These are phyloP conservation scores for Sporobolomyces phaffii DNA, from an alignment of 768 basidiomycete species.

Conservation along the genomic window DNA sequence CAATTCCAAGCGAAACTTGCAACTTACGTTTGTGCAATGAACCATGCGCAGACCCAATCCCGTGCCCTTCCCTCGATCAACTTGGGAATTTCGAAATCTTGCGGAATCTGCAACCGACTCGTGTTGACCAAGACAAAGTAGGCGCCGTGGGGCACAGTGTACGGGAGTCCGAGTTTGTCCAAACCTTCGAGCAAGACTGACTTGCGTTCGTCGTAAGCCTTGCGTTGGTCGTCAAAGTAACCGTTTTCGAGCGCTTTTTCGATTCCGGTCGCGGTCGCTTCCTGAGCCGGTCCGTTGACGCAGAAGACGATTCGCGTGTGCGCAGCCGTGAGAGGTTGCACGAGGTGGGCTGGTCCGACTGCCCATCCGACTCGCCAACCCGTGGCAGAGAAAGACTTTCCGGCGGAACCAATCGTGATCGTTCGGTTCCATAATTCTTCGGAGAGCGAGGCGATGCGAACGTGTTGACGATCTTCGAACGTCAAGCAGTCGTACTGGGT, in stretches of 20 bases:
- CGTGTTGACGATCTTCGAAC: conserved; percentile 78
- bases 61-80: conserved; percentile 46
- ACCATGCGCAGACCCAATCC: conserved; percentile 47
- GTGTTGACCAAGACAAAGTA: conserved; percentile 74
- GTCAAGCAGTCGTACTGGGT: conserved; percentile 87
- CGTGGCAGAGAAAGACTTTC: conserved; percentile 78
- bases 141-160: conserved; percentile 73
- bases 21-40: conserved; percentile 41
- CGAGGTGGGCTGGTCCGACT: conserved; percentile 75
- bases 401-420: conserved; percentile 66
- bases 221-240: conserved; percentile 71
- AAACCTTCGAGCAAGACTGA: conserved; percentile 69
- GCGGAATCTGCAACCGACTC: conserved; percentile 46
- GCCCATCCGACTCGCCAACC: conserved; percentile 98
- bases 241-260: conserved; percentile 67
- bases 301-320: conserved; percentile 91
- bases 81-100: conserved; percentile 44
- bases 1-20: not conserved
- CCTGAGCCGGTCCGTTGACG: conserved; percentile 46
- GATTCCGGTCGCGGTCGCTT: conserved; percentile 65
- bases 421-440: conserved; percentile 99
- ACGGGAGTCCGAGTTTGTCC: conserved; percentile 55
- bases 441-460: conserved; percentile 76
- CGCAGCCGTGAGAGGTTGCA: conserved; percentile 74
- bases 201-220: conserved; percentile 75